Evolutionary conservation across 148 eudicot species (phyloP).

Genomic region (Chenopodium quinoa): DNA sequence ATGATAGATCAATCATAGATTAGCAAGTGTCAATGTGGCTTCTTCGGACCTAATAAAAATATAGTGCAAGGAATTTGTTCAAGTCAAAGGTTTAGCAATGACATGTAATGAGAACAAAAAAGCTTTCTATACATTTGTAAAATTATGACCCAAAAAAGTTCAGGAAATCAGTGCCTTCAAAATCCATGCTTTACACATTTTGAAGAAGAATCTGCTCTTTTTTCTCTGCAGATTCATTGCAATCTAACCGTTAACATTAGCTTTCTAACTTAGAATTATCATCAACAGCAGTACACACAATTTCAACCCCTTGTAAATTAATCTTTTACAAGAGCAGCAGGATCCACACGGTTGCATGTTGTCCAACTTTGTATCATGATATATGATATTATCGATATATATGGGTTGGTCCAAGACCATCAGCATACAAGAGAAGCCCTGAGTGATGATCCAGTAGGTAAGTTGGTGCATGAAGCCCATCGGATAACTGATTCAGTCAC

Average conservation of each 20-base stretch:
- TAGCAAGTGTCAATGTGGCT: too few relatives aligned
- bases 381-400: slow-evolving; percentile 1
- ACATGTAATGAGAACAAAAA: neutral
- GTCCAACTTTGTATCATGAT: neutral
- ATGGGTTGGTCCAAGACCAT: slow-evolving; percentile 9
- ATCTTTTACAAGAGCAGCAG: neutral
- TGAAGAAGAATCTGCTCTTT: slow-evolving; percentile 15
- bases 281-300: neutral
- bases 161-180: slow-evolving; percentile 15
- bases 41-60: too few relatives aligned
- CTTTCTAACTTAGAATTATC: slow-evolving; percentile 7
- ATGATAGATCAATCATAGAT: too few relatives aligned
- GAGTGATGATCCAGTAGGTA: slow-evolving; percentile 65
- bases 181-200: slow-evolving; percentile 22
- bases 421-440: slow-evolving; percentile 79
- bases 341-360: neutral
- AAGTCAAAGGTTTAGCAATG: neutral
- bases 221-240: slow-evolving; percentile 18
- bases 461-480: slow-evolving; percentile 88
- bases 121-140: neutral
- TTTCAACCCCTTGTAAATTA: neutral
- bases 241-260: slow-evolving; percentile 22
- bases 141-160: neutral
- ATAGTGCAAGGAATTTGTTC: slow-evolving; percentile 7
- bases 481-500: slow-evolving; percentile 77